These are phyloP conservation scores for Verticillium nonalfalfae DNA, from an alignment of 2,329 filamentous ascomycete genomes.

Conservation along the genomic window DNA sequence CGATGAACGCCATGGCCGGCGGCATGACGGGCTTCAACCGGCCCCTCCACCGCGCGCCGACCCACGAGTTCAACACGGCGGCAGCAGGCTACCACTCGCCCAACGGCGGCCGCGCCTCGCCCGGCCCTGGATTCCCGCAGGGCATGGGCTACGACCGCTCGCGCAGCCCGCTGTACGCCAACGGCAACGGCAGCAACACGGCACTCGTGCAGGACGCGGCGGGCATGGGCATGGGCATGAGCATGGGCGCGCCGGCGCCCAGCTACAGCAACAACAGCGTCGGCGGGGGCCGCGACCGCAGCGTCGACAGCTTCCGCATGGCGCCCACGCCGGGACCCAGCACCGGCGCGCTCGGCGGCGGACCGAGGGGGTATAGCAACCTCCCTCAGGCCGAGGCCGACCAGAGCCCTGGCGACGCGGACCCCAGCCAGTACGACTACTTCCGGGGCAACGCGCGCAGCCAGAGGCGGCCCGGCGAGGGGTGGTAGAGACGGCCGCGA, in stretches of 20 bases:
- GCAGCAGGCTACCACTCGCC: conserved; percentile 13
- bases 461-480: not conserved
- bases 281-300: conserved; percentile 13
- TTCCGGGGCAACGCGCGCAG: conserved; percentile 33
- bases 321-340: conserved; percentile 32
- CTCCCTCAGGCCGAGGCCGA: conserved; percentile 47
- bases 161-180: conserved; percentile 42
- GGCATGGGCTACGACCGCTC: conserved; percentile 18
- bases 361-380: conserved; percentile 53
- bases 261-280: conserved; percentile 2
- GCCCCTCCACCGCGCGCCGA: conserved; percentile 3
- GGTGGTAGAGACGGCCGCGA: not conserved
- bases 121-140: conserved; percentile 2
- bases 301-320: conserved; percentile 16
- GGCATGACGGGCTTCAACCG: conserved; percentile 14
- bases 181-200: conserved; percentile 45
- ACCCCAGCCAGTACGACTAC: conserved; percentile 50
- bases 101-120: conserved; percentile 5
- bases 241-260: conserved; percentile 26
- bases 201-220: conserved; percentile 48
- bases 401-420: conserved; percentile 22
- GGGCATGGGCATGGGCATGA: conserved; percentile 43
- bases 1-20: conserved; percentile 24
- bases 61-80: conserved; percentile 11
- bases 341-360: conserved; percentile 47